Conservation (phyloP, 2,329 filamentous ascomycete species). For the Hymenoscyphus fructigenus region DNA sequence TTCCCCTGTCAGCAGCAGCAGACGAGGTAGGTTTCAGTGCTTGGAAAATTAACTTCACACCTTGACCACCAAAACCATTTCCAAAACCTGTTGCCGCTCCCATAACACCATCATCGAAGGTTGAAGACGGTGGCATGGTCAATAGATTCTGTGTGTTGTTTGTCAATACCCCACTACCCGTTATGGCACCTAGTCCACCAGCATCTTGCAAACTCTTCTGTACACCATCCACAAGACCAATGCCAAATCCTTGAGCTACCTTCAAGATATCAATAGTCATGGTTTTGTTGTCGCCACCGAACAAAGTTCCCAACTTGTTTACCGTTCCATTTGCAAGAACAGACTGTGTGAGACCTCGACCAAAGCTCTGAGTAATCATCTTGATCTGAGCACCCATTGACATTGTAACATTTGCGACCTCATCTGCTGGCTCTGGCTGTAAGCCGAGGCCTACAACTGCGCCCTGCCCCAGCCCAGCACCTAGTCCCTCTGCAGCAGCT, state of each 20-base stretch:
- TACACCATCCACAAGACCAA: conserved; percentile 39
- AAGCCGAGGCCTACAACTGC: conserved; percentile 23
- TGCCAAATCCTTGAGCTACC: conserved; percentile 39
- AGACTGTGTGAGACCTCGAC: conserved; percentile 34
- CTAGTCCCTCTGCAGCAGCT: conserved; percentile 11
- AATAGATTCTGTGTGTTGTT: conserved; percentile 29
- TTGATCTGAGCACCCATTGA: conserved; percentile 3
- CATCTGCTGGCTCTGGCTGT: conserved; percentile 10
- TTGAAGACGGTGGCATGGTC: conserved; percentile 23
- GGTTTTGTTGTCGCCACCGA: conserved; percentile 13
- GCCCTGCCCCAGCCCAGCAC: conserved; percentile 22
- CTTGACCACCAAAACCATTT: not conserved
- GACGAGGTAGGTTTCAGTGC: no score
- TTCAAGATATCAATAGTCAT: conserved; percentile 30
- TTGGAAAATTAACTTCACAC: not conserved
- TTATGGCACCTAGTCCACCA: conserved; percentile 13
- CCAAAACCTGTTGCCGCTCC: conserved; percentile 36
- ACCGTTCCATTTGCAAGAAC: conserved; percentile 38
- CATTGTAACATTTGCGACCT: not conserved
- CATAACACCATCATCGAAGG: conserved; percentile 39
- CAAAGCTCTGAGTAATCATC: conserved; percentile 30
- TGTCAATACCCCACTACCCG: not conserved
- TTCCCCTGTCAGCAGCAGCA: no score
- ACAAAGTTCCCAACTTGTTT: conserved; percentile 27
- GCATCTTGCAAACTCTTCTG: conserved; percentile 35